These are phyloP conservation scores for Gigaspora rosea DNA, from an alignment of 192 early-diverging fungal genomes.

Conservation along the genomic window DNA sequence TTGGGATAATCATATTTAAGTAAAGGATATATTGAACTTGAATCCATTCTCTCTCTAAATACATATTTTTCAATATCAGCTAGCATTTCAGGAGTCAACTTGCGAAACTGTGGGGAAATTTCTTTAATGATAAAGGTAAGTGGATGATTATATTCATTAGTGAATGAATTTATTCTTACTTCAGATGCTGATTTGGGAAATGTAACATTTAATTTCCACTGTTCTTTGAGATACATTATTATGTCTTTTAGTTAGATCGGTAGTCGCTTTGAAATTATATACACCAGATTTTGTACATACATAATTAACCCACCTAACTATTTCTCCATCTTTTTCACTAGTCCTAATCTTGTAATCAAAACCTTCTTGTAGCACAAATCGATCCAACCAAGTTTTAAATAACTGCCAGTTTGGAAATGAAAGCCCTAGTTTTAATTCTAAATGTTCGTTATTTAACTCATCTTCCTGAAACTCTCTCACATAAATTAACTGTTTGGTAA, in stretches of 20 bases:
- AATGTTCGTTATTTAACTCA: neutral
- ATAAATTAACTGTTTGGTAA: no score
- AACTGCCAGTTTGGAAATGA: neutral
- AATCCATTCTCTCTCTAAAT: neutral
- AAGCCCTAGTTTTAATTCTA: neutral
- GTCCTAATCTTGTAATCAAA: neutral
- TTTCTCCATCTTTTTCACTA: neutral
- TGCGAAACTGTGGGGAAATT: neutral
- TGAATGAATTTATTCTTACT: neutral
- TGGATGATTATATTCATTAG: neutral
- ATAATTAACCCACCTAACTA: neutral
- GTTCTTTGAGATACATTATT: neutral
- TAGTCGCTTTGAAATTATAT: neutral
- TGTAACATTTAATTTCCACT: neutral
- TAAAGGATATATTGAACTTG: neutral
- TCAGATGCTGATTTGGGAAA: neutral
- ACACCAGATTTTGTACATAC: neutral
- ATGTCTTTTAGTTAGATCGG: neutral
- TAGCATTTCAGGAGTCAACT: neutral
- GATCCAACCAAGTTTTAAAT: neutral
- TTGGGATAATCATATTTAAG: neutral
- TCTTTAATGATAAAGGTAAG: neutral
- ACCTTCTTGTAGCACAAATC: neutral
- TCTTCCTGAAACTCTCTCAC: no score
- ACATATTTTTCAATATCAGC: neutral